Base-by-base conservation (phyloP, 2,329 filamentous ascomycete species). In the Oidium heveae region DNA sequence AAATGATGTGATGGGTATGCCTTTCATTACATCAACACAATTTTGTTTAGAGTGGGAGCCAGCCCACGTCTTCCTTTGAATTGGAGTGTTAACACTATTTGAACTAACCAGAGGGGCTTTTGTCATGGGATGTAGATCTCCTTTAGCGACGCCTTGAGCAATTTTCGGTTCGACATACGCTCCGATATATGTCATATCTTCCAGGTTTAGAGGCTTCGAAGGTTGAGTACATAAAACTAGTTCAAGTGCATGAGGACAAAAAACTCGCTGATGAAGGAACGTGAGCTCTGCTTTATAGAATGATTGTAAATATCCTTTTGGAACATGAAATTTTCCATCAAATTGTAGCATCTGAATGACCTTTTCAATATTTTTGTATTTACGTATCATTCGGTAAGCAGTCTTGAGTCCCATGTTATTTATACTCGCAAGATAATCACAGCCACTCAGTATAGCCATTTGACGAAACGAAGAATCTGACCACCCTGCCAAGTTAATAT, bases 391-490 rank as follows among this genome's bases (percentile, higher is more conserved):
- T 47, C 87, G 80, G 67, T 98, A 84, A 0, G 91, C 89, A 6
- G 88, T 96, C 71, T 95, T 96, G 55, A 98, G 68, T 0, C 91
- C 91, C 67, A 98, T 79, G 53, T 83, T 83, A 55, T 79, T 81
- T 58, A 98, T 84, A 56, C 83, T 84, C 2, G 81, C 72, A n/a
- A 96, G 74, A 66, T 98, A 98, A 65, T 98, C 91, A 65, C 91
- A 98, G 8, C 91, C 91, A 64, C 87, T 94, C 57, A 98, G 70
- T 60, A 98, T 98, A 43, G 88, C 86, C 91, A 98, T 98, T 54
- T 80, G 80, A 56, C 91, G 78, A 62, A 98, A 98, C 60, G 95
- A 86, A 10, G 74, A 73, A 66, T 96, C 89, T 1, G 85, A 84
- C 89, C 89, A 98, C 8, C 88, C 89, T 4, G 86, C 82, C 43